These are phyloP conservation scores for Yarrowia sp. DNA, from an alignment of 805 yeast species.

Conservation along the genomic window DNA sequence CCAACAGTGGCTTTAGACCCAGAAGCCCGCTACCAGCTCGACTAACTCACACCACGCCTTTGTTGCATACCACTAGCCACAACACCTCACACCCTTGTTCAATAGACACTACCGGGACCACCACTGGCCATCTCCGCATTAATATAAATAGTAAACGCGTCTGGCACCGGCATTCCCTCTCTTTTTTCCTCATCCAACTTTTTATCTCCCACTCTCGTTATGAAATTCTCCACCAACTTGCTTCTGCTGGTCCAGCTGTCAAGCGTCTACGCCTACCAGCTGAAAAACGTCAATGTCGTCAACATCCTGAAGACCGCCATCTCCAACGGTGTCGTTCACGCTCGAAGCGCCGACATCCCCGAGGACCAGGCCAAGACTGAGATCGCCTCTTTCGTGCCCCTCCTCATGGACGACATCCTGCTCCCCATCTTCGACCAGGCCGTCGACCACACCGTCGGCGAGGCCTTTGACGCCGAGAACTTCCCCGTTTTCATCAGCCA, in stretches of 20 bases:
- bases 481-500: background rate
- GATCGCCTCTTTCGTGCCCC: slow-evolving; percentile 1
- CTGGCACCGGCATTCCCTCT: too few species aligned
- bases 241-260: background rate
- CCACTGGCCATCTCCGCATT: background rate
- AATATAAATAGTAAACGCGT: background rate
- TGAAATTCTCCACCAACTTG: slow-evolving; percentile 1
- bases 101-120: background rate
- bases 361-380: background rate
- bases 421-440: background rate
- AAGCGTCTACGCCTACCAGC: background rate
- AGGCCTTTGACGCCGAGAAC: background rate
- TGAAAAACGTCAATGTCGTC: background rate
- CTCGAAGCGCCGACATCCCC: background rate
- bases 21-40: too few species aligned
- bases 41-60: background rate
- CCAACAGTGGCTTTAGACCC: too few species aligned
- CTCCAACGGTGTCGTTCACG: slow-evolving; percentile 10
- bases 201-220: background rate
- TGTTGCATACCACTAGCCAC: background rate
- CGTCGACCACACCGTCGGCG: background rate
- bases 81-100: too few species aligned
- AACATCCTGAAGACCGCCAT: slow-evolving; percentile 4
- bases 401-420: slow-evolving; percentile 2
- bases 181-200: background rate